phyloP scores from a whole-genome alignment of 2,329 filamentous ascomycete genomes.

The Penicillium corylophilum region DNA sequence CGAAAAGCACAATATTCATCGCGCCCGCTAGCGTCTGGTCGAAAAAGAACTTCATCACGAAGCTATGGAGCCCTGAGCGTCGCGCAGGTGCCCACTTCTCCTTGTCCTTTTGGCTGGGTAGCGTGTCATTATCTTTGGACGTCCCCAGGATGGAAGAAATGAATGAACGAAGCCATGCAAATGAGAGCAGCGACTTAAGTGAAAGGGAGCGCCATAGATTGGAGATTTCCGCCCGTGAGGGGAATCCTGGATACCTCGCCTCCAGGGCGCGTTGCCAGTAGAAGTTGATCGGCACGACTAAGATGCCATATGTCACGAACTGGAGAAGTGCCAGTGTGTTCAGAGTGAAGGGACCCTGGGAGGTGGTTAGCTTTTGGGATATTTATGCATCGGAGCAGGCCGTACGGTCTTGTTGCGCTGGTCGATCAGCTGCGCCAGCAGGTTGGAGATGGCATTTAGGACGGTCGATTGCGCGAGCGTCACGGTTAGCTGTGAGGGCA shows the following conservation, averaged over 20 bases:
- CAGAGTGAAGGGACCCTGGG: constrained; percentile 59
- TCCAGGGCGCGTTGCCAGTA: constrained; percentile 83
- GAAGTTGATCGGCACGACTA: constrained; percentile 80
- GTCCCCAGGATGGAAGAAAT: constrained; percentile 3
- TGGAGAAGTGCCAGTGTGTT: constrained; percentile 69
- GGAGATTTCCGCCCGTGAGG: constrained; percentile 28
- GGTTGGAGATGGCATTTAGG: constrained; percentile 39
- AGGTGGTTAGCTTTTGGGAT: constrained; percentile 3
- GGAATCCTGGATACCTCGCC: constrained; percentile 67
- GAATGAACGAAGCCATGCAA: constrained; percentile 12
- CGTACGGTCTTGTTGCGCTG: constrained; percentile 36
- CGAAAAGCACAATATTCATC: constrained; percentile 58
- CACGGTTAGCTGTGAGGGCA: constrained; percentile 32
- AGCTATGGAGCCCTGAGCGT: constrained; percentile 45
- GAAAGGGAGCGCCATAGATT: constrained; percentile 12
- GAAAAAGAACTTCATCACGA: constrained; percentile 56
- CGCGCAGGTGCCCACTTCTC: constrained; percentile 22
- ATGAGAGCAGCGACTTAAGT: constrained; percentile 7
- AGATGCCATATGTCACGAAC: constrained; percentile 70
- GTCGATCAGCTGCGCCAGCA: constrained; percentile 40
- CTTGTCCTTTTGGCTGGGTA: constrained; percentile 21
- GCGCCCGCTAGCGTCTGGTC: constrained; percentile 59
- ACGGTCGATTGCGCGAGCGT: constrained; percentile 40
- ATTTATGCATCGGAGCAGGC: neutral
- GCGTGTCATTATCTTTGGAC: constrained; percentile 2